A percentile compares a stretch with the other conserved stretches of the same genome.
These are phyloP conservation scores for Hypocreales sp. DNA, from an alignment of 2,329 filamentous ascomycete genomes.

Conservation along the genomic window DNA sequence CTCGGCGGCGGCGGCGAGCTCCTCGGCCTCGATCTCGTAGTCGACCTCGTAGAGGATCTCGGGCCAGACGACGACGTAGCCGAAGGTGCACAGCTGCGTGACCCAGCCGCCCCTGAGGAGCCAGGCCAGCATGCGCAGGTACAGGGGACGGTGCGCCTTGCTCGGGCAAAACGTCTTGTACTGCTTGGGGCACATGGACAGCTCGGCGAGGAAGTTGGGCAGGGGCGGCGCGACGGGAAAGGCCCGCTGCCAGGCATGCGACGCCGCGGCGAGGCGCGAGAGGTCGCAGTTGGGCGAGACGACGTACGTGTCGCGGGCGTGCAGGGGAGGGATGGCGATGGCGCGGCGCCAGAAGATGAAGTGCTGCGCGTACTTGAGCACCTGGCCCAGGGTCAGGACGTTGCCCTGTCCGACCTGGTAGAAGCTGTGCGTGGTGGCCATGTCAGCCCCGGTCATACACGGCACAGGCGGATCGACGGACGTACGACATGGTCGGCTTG, in stretches of 20 bases:
- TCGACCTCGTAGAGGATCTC: slow-evolving; percentile 73
- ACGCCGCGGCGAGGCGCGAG: slow-evolving; percentile 51
- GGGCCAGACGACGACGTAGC: slow-evolving; percentile 70
- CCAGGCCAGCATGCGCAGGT: slow-evolving; percentile 87
- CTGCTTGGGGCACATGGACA: slow-evolving; percentile 66
- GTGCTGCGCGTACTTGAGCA: slow-evolving; percentile 79
- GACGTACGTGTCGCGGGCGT: slow-evolving; percentile 80
- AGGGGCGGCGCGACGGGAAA: slow-evolving; percentile 77
- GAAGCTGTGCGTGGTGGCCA: slow-evolving; percentile 24
- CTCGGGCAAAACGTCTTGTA: slow-evolving; percentile 77
- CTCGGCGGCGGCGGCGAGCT: slow-evolving; percentile 28
- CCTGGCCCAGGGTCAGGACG: slow-evolving; percentile 60
- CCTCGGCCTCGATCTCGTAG: slow-evolving; percentile 51
- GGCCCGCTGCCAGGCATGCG: slow-evolving; percentile 54
- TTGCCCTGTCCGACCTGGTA: slow-evolving; percentile 56
- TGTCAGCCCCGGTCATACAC: background rate
- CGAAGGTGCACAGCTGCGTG: slow-evolving; percentile 81
- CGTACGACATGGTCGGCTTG: slow-evolving; percentile 49
- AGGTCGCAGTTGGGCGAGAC: slow-evolving; percentile 82
- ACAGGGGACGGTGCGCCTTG: slow-evolving; percentile 73
- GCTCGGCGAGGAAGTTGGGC: slow-evolving; percentile 70
- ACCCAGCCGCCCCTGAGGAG: slow-evolving; percentile 87
- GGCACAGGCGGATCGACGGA: slow-evolving; percentile 4
- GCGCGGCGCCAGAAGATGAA: slow-evolving; percentile 94
- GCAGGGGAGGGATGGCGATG: slow-evolving; percentile 78